Conservation (phyloP, 2,329 filamentous ascomycete species). For the Pseudocercospora fijiensis region DNA sequence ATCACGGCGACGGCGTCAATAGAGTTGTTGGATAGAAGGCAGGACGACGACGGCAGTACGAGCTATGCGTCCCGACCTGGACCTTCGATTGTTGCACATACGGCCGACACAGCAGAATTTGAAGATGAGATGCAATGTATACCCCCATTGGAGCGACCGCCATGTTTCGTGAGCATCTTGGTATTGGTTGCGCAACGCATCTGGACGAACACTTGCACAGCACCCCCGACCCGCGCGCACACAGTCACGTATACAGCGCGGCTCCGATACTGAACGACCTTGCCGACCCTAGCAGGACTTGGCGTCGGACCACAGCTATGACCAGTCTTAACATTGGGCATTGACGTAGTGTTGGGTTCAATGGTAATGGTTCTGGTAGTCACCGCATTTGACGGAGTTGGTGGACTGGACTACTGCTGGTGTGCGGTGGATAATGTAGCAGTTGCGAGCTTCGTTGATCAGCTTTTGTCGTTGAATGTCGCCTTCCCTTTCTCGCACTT, state of each 20-base stretch:
- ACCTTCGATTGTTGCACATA: conserved; percentile 10
- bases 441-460: conserved; percentile 9
- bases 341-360: conserved; percentile 12
- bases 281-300: conserved; percentile 8
- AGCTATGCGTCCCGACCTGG: conserved; percentile 4
- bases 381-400: not conserved
- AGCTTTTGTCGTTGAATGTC: conserved; percentile 12
- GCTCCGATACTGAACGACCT: not conserved
- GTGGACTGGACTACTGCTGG: conserved; percentile 5
- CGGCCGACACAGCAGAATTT: conserved; percentile 7
- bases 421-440: conserved; percentile 3
- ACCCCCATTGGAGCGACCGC: conserved; percentile 3
- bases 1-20: not conserved
- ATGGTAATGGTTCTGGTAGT: conserved; percentile 12
- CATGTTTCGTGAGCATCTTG: not conserved
- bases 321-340: conserved; percentile 12
- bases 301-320: conserved; percentile 10
- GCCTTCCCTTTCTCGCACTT: conserved; percentile 3
- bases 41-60: conserved; percentile 3
- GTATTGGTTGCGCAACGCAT: not conserved
- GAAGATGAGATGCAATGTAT: conserved; percentile 3
- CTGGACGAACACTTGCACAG: not conserved
- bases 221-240: not conserved
- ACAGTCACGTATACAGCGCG: not conserved
- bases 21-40: conserved; percentile 7